These are phyloP conservation scores for Hypoxylon sp. DNA, from an alignment of 2,329 filamentous ascomycete species.

Conservation along the genomic window DNA sequence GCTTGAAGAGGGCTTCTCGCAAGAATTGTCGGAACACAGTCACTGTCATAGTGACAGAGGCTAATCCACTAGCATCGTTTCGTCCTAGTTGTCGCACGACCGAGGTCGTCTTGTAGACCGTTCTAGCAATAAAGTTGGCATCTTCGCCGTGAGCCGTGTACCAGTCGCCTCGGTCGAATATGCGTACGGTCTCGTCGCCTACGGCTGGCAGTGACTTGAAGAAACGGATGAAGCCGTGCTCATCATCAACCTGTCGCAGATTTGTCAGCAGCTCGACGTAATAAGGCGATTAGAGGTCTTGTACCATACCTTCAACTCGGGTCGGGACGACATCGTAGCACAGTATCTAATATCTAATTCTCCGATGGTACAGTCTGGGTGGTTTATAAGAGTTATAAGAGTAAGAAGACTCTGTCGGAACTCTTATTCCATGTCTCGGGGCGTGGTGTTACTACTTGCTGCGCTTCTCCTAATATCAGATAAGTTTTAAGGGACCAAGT, in stretches of 20 bases:
- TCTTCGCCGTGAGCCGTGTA: conserved; percentile 94
- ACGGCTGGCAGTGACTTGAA: conserved; percentile 86
- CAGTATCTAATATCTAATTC: not conserved
- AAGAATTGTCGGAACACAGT: conserved; percentile 97
- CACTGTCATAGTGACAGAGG: conserved; percentile 94
- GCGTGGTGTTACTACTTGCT: not conserved
- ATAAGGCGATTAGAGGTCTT: not conserved
- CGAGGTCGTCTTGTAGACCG: conserved; percentile 96
- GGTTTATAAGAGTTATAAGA: not conserved
- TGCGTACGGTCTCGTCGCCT: conserved; percentile 81
- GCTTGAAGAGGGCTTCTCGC: conserved; percentile 89
- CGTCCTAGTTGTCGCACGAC: conserved; percentile 91
- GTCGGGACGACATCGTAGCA: conserved; percentile 64
- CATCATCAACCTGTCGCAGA: conserved; percentile 84
- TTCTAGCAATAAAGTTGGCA: conserved; percentile 85
- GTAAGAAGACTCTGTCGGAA: not conserved
- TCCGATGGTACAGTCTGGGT: not conserved
- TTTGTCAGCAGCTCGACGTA: conserved; percentile 1
- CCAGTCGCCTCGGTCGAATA: conserved; percentile 95
- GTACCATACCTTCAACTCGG: conserved; percentile 63
- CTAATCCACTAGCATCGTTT: conserved; percentile 84
- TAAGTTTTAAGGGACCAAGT: conserved; percentile 17
- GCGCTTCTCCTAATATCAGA: conserved; percentile 4
- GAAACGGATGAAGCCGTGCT: conserved; percentile 95
- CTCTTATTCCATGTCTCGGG: conserved; percentile 21